A percentile compares a stretch with the other conserved stretches of the same genome.
Evolutionary conservation across 2,329 filamentous ascomycete species (phyloP).

Genomic region (Simplicillium sp.): DNA sequence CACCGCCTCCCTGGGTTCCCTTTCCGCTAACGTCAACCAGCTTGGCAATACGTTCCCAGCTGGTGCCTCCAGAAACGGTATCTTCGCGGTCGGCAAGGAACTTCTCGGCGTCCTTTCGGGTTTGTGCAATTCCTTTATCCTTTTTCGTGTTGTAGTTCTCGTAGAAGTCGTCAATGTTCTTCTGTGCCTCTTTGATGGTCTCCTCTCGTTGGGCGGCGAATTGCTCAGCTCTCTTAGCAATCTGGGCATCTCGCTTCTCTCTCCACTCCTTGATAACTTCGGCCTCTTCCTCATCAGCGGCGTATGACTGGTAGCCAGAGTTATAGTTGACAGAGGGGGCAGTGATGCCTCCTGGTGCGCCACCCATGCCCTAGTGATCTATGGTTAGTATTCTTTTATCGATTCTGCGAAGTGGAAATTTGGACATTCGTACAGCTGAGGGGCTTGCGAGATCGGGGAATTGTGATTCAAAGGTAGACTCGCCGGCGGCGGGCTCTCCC

Average conservation of each 20-base stretch:
- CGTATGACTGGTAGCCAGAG: slow-evolving; percentile 49
- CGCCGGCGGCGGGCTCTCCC: slow-evolving; percentile 35
- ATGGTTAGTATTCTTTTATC: slow-evolving; percentile 2
- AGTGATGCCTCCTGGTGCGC: slow-evolving; percentile 49
- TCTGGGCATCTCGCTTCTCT: slow-evolving; percentile 73
- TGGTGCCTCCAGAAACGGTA: slow-evolving; percentile 87
- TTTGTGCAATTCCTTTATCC: slow-evolving; percentile 85
- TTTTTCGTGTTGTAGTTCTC: slow-evolving; percentile 98
- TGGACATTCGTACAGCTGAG: slow-evolving; percentile 17
- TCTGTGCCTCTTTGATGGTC: slow-evolving; percentile 79
- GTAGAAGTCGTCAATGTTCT: slow-evolving; percentile 98
- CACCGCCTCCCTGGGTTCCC: slow-evolving; percentile 74
- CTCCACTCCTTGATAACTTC: slow-evolving; percentile 90
- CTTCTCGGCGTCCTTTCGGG: slow-evolving; percentile 83
- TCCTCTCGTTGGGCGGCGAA: slow-evolving; percentile 74
- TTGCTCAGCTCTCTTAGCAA: slow-evolving; percentile 75
- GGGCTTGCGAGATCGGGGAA: slow-evolving; percentile 67
- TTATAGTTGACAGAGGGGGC: slow-evolving; percentile 56
- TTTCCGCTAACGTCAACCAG: slow-evolving; percentile 96
- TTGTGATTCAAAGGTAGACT: slow-evolving; percentile 66
- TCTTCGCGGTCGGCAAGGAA: slow-evolving; percentile 86
- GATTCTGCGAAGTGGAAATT: too few species aligned
- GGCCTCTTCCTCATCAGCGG: slow-evolving; percentile 68
- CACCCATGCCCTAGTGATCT: slow-evolving; percentile 17
- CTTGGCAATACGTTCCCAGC: slow-evolving; percentile 97